These are phyloP conservation scores for Austroboletus rostrupii DNA, from an alignment of 1,284 basidiomycete genomes.

Conservation along the genomic window DNA sequence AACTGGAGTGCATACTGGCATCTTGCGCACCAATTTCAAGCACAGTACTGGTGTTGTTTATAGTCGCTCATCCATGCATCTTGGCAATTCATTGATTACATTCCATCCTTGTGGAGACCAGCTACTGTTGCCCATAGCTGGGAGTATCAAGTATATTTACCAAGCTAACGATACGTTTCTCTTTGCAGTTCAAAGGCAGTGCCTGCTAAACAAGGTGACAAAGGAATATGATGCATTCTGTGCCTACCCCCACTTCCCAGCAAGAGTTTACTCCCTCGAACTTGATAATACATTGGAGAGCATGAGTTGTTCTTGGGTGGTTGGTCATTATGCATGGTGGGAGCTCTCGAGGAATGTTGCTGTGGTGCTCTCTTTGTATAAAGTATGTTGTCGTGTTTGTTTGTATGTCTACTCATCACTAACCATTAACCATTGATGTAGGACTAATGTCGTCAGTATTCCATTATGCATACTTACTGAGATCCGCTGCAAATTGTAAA, in stretches of 20 bases:
- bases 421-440: no score
- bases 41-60: background rate
- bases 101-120: background rate
- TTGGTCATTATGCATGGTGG: no score
- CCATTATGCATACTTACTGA: no score
- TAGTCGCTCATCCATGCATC: background rate
- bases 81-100: background rate
- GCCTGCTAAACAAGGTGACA: background rate
- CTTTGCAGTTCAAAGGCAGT: background rate
- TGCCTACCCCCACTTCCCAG: background rate
- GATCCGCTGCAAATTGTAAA: no score
- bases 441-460: no score
- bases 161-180: background rate
- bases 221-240: background rate
- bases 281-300: no score
- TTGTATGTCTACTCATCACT: no score
- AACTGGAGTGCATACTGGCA: background rate
- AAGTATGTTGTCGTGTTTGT: no score
- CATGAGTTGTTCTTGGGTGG: no score
- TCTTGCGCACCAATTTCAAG: background rate
- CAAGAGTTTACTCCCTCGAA: background rate
- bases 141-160: background rate
- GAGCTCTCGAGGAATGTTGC: no score
- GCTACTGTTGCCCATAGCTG: background rate
- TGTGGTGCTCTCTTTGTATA: no score